phyloP scores from a whole-genome alignment of 2,329 filamentous ascomycete genomes.

The Ophiosphaerella herpotricha region DNA sequence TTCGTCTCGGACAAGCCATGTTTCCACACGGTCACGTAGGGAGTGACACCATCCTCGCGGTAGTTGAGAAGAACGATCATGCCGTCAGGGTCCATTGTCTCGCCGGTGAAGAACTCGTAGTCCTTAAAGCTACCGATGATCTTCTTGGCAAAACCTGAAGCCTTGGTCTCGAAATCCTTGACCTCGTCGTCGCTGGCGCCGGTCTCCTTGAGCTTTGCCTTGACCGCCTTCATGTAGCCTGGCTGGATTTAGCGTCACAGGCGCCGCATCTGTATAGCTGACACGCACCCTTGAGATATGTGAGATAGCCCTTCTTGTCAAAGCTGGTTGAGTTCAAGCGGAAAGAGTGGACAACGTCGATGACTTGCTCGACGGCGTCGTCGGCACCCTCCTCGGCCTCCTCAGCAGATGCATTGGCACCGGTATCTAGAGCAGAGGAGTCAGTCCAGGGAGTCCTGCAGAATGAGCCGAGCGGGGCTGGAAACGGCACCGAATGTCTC shows the following conservation, averaged over 20 bases:
- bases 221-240: slow-evolving; percentile 93
- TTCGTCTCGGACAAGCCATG: slow-evolving; percentile 87
- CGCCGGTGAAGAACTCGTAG: slow-evolving; percentile 91
- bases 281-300: slow-evolving; percentile 78
- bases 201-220: slow-evolving; percentile 70
- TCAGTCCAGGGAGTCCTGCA: slow-evolving; percentile 8
- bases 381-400: slow-evolving; percentile 78
- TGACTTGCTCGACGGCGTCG: slow-evolving; percentile 73
- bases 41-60: slow-evolving; percentile 92
- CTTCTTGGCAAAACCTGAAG: slow-evolving; percentile 77
- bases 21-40: slow-evolving; percentile 92
- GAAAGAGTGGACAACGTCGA: slow-evolving; percentile 94
- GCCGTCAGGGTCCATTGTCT: slow-evolving; percentile 90
- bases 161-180: slow-evolving; percentile 78
- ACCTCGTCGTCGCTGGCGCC: slow-evolving; percentile 67
- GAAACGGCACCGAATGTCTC: slow-evolving; percentile 69
- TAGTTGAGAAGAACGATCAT: slow-evolving; percentile 97
- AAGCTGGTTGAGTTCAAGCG: slow-evolving; percentile 77
- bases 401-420: slow-evolving; percentile 97
- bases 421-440: slow-evolving; percentile 65
- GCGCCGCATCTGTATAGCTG: neutral
- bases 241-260: neutral
- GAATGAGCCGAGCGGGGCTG: neutral
- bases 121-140: slow-evolving; percentile 88
- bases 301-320: slow-evolving; percentile 86